Evolutionary conservation across 805 yeast species (phyloP).

Genomic region (Lachancea quebecensis): DNA sequence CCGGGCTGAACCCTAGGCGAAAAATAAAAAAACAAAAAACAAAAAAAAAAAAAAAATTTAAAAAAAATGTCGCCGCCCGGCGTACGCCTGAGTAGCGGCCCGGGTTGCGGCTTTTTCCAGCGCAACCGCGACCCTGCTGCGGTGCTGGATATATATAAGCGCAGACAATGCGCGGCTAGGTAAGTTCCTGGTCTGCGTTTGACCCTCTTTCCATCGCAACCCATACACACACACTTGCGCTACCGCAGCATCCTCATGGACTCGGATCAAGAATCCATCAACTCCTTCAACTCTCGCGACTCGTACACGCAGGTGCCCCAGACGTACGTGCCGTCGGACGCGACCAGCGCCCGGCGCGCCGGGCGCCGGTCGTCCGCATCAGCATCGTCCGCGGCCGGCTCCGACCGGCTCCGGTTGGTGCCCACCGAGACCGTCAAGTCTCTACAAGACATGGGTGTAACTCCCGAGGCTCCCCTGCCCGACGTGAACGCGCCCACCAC

Average conservation of each 20-base stretch:
- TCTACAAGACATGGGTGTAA: constrained; percentile 54
- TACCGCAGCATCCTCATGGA: constrained; percentile 3
- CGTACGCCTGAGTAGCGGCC: background rate
- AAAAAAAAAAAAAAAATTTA: too few species aligned
- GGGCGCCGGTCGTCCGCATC: constrained; percentile 3
- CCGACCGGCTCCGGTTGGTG: constrained; percentile 9
- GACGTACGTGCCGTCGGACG: constrained; percentile 10
- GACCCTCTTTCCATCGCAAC: background rate
- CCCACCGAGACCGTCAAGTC: constrained; percentile 70
- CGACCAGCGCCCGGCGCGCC: constrained; percentile 1
- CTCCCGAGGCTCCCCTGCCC: constrained; percentile 45
- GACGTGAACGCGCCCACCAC: constrained; percentile 48
- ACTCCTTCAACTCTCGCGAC: constrained; percentile 16
- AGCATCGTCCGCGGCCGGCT: constrained; percentile 5
- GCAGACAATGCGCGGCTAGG: background rate
- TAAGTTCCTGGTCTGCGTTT: background rate
- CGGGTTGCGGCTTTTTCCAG: background rate
- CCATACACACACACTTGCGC: constrained; percentile 1
- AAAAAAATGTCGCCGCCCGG: background rate
- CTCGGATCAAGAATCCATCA: constrained; percentile 17
- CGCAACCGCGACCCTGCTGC: background rate
- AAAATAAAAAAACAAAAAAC: too few species aligned
- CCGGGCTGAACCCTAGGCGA: too few species aligned
- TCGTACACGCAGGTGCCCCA: constrained; percentile 12
- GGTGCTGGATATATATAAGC: background rate